Conservation (phyloP, 805 yeast species). For the Blastobotrys robertii region DNA sequence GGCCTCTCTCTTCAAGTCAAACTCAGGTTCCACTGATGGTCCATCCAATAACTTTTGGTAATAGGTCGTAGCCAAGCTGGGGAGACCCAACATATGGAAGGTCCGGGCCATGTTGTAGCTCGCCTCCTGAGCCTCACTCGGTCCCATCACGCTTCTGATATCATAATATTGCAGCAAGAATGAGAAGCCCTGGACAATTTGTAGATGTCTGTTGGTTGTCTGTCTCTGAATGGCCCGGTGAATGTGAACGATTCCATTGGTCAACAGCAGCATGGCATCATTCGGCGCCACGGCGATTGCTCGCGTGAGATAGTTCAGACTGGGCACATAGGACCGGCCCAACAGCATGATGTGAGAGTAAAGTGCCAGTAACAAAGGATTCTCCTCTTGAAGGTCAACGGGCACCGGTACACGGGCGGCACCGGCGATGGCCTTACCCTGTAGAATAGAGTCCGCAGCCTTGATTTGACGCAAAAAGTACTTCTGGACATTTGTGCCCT, state of each 20-base stretch:
- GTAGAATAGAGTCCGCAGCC: constrained; percentile 67
- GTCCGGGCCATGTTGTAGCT: constrained; percentile 76
- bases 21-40: constrained; percentile 34
- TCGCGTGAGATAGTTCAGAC: constrained; percentile 66
- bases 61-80: constrained; percentile 60
- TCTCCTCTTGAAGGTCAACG: constrained; percentile 19
- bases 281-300: constrained; percentile 56
- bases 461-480: constrained; percentile 82
- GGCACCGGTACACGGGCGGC: constrained; percentile 54
- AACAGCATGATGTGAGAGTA: constrained; percentile 76
- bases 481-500: constrained; percentile 80
- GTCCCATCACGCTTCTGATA: constrained; percentile 29
- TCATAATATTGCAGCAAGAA: constrained; percentile 64
- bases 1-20: constrained; percentile 62
- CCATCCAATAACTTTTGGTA: constrained; percentile 55
- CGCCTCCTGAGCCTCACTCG: constrained; percentile 60
- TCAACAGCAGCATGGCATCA: constrained; percentile 71
- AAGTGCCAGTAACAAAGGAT: constrained; percentile 63
- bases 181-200: constrained; percentile 77
- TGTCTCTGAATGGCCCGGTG: constrained; percentile 90
- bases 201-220: constrained; percentile 76
- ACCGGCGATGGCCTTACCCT: constrained; percentile 51
- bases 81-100: constrained; percentile 74
- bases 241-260: constrained; percentile 69
- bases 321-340: constrained; percentile 73